A percentile compares a stretch with the other conserved stretches of the same genome.
phyloP scores from a whole-genome alignment of 1,284 basidiomycete species.

The Ustilago cynodontis region DNA sequence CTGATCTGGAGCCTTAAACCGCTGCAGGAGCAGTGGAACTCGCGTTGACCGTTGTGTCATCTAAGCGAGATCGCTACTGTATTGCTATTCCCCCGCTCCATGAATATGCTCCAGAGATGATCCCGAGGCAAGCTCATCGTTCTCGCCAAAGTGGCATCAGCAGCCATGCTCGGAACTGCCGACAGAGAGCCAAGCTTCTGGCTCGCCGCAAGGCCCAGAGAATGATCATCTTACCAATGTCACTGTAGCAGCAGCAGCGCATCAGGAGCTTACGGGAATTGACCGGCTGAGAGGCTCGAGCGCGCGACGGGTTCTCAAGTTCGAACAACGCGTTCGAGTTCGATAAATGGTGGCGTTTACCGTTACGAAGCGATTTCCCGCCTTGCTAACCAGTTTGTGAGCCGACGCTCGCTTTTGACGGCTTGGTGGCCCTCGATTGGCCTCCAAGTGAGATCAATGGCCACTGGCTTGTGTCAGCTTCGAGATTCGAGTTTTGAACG shows the following conservation, averaged over 20 bases:
- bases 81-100: slow-evolving; percentile 13
- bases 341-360: slow-evolving; percentile 4
- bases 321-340: slow-evolving; percentile 3
- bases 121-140: background rate
- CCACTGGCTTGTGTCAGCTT: background rate
- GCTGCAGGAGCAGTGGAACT: background rate
- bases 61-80: slow-evolving; percentile 17
- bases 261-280: background rate
- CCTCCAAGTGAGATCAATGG: background rate
- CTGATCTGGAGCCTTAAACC: background rate
- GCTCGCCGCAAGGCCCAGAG: background rate
- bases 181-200: background rate
- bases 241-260: background rate
- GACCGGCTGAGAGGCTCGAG: slow-evolving; percentile 5
- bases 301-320: background rate
- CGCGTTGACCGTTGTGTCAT: slow-evolving; percentile 10
- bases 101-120: slow-evolving; percentile 7
- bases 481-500: background rate
- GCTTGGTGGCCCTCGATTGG: background rate
- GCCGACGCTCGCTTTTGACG: slow-evolving; percentile 11
- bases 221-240: background rate
- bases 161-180: background rate
- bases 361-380: slow-evolving; percentile 7
- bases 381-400: background rate
- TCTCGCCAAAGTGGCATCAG: background rate